Base-by-base conservation (phyloP, 2,329 filamentous ascomycete genomes). In the Neopestalotiopsis rosae region DNA sequence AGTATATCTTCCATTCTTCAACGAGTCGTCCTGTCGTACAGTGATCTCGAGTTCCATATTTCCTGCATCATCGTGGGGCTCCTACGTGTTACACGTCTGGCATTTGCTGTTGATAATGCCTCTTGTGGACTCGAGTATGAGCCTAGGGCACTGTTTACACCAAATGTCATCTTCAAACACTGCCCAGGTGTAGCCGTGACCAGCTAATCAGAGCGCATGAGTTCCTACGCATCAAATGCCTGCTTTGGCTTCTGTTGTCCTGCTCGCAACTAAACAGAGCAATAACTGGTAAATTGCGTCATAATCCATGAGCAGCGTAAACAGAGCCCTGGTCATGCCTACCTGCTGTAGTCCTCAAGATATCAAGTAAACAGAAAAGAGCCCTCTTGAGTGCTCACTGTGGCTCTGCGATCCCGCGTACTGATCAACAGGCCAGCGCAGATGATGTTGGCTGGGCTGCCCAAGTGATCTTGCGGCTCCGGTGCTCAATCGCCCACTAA, bases 391-490 rank as follows among this genome's bases (percentile, higher is more conserved):
- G 34, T 38, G 34, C 34, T 38, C 6, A 52, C 45, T 52, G 45
- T 52, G 45, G 45, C 45, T 52, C 45, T 52, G 45, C 45, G 45
- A 52, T 38, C 34, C 34, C 34, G 34, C 34, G 20, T n/a, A 56
- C 49, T 56, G 49, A 56, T 59, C 57, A 59, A 59, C 57, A 34
- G 57, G 57, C 30, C 57, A 30, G 57, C 17, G 24, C 57, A 59
- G 57, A 59, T 59, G 57, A 59, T 59, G 57, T 14, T 3, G 1
- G 30, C 57, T 59, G 57, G 30, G n/a, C 24, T n/a, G 24, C 30
- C 57, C 57, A 59, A 59, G 30, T 59, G 57, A 34, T 59, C 57
- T 59, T 59, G 57, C 57, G 57, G 57, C 57, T 59, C 45, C 30
- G 28, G 24, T 30, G 57, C 28, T 28, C 13, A 28, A 52, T 34